A percentile compares a stretch with the other conserved stretches of the same genome.
phyloP scores from a whole-genome alignment of 768 basidiomycete species.

The Boletus rubescentipes region DNA sequence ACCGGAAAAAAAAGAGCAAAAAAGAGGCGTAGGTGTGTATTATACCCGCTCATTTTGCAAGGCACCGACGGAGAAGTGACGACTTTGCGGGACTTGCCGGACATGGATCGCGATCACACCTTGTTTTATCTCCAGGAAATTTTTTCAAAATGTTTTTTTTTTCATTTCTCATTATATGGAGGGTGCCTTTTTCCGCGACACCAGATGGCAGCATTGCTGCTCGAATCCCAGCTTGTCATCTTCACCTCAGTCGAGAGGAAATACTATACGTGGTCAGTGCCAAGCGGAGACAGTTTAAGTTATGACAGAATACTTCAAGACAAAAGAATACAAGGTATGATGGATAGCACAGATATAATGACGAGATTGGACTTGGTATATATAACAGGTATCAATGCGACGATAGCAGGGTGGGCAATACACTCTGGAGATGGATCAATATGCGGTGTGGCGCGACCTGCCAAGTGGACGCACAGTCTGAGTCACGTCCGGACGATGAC shows the following conservation, averaged over 20 bases:
- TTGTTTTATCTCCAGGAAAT: constrained; percentile 8
- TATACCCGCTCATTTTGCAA: constrained; percentile 5
- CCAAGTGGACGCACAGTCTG: not conserved
- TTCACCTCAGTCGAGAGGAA: constrained; percentile 5
- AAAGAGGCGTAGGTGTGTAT: not conserved
- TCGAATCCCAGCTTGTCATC: constrained; percentile 5
- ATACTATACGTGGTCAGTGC: constrained; percentile 16
- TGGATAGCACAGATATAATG: constrained; percentile 21
- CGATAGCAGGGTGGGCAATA: constrained; percentile 6
- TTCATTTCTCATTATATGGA: not conserved
- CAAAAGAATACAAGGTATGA: constrained; percentile 23
- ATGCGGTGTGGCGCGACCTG: not conserved
- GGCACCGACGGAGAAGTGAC: constrained; percentile 23
- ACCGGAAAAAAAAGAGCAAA: not conserved
- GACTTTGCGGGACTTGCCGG: constrained; percentile 25
- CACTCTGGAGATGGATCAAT: not conserved
- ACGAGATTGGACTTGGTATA: constrained; percentile 20
- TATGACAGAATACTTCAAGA: constrained; percentile 16
- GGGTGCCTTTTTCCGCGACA: constrained; percentile 12
- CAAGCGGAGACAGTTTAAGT: constrained; percentile 4
- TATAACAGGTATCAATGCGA: constrained; percentile 22
- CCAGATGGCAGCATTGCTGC: constrained; percentile 7
- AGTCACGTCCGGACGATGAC: constrained; percentile 53
- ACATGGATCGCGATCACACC: constrained; percentile 18
- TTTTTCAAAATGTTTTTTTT: constrained; percentile 2